Percentiles rank a stretch among this genome's conserved stretches.
These are phyloP conservation scores for Aspergillus taichungensis DNA, from an alignment of 495 filamentous ascomycete genomes.

Conservation along the genomic window DNA sequence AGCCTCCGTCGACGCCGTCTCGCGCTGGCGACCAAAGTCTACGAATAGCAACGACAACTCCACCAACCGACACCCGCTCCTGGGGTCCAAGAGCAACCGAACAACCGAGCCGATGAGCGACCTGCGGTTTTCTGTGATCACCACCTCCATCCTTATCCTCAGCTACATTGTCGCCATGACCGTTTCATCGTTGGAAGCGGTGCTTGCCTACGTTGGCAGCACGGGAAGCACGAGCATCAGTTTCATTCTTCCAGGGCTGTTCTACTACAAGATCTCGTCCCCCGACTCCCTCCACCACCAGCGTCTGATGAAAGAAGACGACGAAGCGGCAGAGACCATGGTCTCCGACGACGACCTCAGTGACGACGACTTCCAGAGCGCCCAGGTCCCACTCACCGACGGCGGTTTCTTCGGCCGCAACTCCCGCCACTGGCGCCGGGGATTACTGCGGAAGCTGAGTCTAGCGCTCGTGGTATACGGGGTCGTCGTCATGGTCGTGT, in stretches of 20 bases:
- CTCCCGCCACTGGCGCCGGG: slow-evolving; percentile 45
- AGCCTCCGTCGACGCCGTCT: slow-evolving; percentile 82
- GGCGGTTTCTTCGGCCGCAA: slow-evolving; percentile 43
- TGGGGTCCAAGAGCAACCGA: slow-evolving; percentile 25
- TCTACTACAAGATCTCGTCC: slow-evolving; percentile 95
- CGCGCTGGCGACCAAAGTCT: slow-evolving; percentile 75
- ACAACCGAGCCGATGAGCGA: slow-evolving; percentile 63
- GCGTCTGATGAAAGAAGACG: slow-evolving; percentile 79
- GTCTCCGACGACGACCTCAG: slow-evolving; percentile 38
- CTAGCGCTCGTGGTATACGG: slow-evolving; percentile 78
- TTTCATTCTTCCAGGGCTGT: slow-evolving; percentile 90
- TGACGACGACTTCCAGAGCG: slow-evolving; percentile 30
- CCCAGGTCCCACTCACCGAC: slow-evolving; percentile 29
- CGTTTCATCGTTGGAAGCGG: slow-evolving; percentile 78
- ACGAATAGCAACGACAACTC: slow-evolving; percentile 31
- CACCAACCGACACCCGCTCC: slow-evolving; percentile 37
- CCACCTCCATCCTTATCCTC: slow-evolving; percentile 70
- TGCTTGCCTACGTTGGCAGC: slow-evolving; percentile 90
- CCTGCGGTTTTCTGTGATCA: slow-evolving; percentile 80
- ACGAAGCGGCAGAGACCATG: slow-evolving; percentile 46
- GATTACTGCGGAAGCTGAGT: slow-evolving; percentile 60
- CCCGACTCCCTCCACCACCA: slow-evolving; percentile 79
- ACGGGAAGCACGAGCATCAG: slow-evolving; percentile 91
- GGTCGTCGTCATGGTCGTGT: slow-evolving; percentile 78
- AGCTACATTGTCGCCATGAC: slow-evolving; percentile 85